Conservation (phyloP, 2,329 filamentous ascomycete genomes). For the Colletotrichum coccodes region DNA sequence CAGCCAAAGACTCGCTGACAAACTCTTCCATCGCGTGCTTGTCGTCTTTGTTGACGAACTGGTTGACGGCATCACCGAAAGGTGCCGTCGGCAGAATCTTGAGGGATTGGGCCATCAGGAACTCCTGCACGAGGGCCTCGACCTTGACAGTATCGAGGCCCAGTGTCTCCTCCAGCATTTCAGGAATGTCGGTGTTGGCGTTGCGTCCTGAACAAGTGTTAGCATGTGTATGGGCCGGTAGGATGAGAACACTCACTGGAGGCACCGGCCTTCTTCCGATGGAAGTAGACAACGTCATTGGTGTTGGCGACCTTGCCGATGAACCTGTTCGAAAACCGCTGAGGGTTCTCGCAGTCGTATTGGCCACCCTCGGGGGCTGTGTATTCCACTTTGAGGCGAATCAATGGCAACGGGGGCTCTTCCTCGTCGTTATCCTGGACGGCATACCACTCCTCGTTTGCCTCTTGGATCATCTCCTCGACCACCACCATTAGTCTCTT, state of each 20-base stretch:
- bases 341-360: slow-evolving; percentile 94
- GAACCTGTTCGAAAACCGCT: slow-evolving; percentile 94
- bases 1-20: slow-evolving; percentile 76
- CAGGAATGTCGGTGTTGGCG: slow-evolving; percentile 68
- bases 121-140: slow-evolving; percentile 88
- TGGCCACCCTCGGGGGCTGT: slow-evolving; percentile 84
- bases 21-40: slow-evolving; percentile 90
- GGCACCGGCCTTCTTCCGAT: slow-evolving; percentile 81
- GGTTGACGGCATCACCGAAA: slow-evolving; percentile 91
- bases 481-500: slow-evolving; percentile 80
- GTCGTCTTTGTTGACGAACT: slow-evolving; percentile 96
- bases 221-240: neutral
- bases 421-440: slow-evolving; percentile 74
- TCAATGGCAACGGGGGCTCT: slow-evolving; percentile 79
- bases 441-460: slow-evolving; percentile 81
- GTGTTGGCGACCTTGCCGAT: slow-evolving; percentile 90
- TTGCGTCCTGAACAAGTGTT: slow-evolving; percentile 42
- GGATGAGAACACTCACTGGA: slow-evolving; percentile 50
- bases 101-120: slow-evolving; percentile 85
- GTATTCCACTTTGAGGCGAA: slow-evolving; percentile 92
- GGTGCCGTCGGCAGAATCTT: slow-evolving; percentile 93
- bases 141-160: slow-evolving; percentile 84
- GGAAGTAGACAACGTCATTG: slow-evolving; percentile 93
- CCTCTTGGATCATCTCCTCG: slow-evolving; percentile 87
- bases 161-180: slow-evolving; percentile 71